Base-by-base conservation (phyloP, 129 eudicot species). In the Saussurea involucrata region DNA sequence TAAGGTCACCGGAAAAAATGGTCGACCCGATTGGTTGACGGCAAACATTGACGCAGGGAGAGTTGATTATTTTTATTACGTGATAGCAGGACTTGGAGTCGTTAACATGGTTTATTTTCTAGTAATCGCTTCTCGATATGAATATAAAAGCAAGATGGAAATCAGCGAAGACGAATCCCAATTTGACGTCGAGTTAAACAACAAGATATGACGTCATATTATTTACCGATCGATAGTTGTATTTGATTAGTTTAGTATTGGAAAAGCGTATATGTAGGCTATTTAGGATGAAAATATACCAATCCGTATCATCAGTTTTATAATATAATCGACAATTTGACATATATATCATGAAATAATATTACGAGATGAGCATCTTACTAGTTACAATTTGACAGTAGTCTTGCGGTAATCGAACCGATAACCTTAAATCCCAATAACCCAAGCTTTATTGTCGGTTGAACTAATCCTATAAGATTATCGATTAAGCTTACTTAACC, bases 11-110 rank as follows among this genome's bases (percentile, higher is more conserved):
- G 85, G 85, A 12, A 28, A 67, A 68, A 18, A 85, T 22, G 94
- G 89, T 5, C 86, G 55, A 9, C 89, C 93, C 0, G 92, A 92
- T 72, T 92, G 98, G 96, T 75, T 92, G 63, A 88, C 96, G 0
- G 71, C 84, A 37, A 76, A 92, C 32, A 76, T 92, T 53, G 90
- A 92, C 40, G 80, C 11, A 0, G 98, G 93, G 0, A 84, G 68
- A 55, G 86, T 92, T 4, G 97, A 91, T 27, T 85, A 86, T 72
- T 85, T 86, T 63, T 92, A 92, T 78, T 90, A 77, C 63, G 63
- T 92, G 53, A 72, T 92, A 27, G 93, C 92, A 4, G 78, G 72
- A 11, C 42, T 92, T 74, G 98, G 93, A 8, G 83, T 83, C 6
- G 4, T 89, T 27, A 92, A 92, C 36, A 22, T 89, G 53, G 37